Base-by-base conservation (phyloP, 441 rosid genomes). In the Croton laevigatus region DNA sequence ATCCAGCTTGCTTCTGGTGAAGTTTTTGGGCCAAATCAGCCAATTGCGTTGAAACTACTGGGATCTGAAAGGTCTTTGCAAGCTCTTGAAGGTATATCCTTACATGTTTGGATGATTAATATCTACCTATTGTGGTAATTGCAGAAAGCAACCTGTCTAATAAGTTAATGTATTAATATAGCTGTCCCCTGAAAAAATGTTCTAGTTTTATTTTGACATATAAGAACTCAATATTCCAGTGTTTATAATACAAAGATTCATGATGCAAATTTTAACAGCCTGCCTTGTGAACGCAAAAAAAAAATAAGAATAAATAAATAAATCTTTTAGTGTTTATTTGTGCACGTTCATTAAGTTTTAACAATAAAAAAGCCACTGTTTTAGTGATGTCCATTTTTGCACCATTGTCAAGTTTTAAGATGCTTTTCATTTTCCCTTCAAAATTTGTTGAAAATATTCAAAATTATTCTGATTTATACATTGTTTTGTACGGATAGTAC, bases 21-120 rank as follows among this genome's bases (percentile, higher is more conserved):
- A 79, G 98, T 94, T 71, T 90, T 94, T 64, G 99, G 99, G 44
- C 89, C 84, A 59, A 85, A 94, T 77, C 98, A 94, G 76, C 99
- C 96, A 7, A 79, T 92, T 63, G 91, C 98, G 32, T 83, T 92
- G 83, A 89, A 90, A 75, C 86, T 92, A 40, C 78, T 94, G 76
- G 99, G 99, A 75, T 94, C 98, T 32, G 98, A 90, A 75, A 92
- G 91, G 71, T 92, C 98, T 57, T 59, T 86, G 38, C 91, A 88
- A 79, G 98, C 99, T 73, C 96, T 94, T 37, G 99, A 94, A 92
- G 98, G 99, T 84, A 75, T 52, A 57, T 59, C 38, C 38, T 27
- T 62, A 8, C 1, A 8, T 49, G 4, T 61, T 34, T 27, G 3
- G 32, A 36, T 68, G 9, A 14, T 44, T 60, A 9, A 22, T 6